These are phyloP conservation scores for Phyllosticta capitalensis DNA, from an alignment of 2,329 filamentous ascomycete genomes.

Conservation along the genomic window DNA sequence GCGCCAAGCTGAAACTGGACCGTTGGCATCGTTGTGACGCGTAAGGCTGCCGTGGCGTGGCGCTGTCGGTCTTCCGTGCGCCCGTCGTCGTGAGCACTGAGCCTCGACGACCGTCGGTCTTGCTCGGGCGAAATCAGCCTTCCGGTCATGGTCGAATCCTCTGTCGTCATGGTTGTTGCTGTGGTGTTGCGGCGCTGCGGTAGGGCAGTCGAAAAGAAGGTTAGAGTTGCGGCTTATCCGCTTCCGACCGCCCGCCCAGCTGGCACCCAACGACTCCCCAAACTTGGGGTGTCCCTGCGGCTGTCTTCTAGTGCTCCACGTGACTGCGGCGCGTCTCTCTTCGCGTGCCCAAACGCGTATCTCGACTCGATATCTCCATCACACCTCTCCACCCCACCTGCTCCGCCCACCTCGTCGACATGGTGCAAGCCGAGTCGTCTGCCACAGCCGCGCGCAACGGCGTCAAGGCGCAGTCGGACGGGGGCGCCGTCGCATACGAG, in stretches of 20 bases:
- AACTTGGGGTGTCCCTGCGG: not conserved
- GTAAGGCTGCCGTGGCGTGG: constrained; percentile 6
- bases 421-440: constrained; percentile 42
- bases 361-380: not conserved
- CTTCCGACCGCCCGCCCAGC: not conserved
- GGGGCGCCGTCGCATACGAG: constrained; percentile 52
- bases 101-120: not conserved
- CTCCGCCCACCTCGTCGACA: constrained; percentile 17
- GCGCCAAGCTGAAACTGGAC: constrained; percentile 8
- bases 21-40: constrained; percentile 9
- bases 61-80: not conserved
- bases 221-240: not conserved
- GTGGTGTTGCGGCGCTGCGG: not conserved
- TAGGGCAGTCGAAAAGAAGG: not conserved
- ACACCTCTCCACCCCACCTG: not conserved
- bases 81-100: not conserved
- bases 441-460: constrained; percentile 36
- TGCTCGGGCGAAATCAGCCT: not conserved
- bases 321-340: not conserved
- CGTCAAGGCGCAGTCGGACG: constrained; percentile 26
- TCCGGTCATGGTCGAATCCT: not conserved
- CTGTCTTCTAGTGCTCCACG: too few relatives aligned
- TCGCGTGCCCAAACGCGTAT: not conserved
- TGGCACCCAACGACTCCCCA: not conserved
- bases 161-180: not conserved